These are phyloP conservation scores for Ustilago xerochloae DNA, from an alignment of 1,284 basidiomycete genomes.

Conservation along the genomic window DNA sequence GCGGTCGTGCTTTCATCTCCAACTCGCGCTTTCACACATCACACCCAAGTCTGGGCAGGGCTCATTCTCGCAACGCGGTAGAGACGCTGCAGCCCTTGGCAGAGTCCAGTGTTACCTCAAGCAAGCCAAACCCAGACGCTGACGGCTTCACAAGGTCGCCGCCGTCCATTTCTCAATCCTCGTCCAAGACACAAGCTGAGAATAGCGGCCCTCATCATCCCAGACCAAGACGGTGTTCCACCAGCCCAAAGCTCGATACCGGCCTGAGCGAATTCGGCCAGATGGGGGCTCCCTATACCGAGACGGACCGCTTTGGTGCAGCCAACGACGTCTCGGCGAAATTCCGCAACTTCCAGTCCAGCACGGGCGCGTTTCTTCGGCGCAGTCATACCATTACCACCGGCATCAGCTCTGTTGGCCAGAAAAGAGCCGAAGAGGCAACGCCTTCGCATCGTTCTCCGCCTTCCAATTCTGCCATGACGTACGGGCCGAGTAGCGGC, in stretches of 20 bases:
- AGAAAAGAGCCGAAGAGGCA: neutral
- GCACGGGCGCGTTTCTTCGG: constrained; percentile 35
- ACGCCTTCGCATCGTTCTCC: constrained; percentile 8
- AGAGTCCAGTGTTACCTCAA: constrained; percentile 19
- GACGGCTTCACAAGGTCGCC: constrained; percentile 2
- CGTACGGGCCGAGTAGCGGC: constrained; percentile 37
- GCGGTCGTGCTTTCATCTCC: constrained; percentile 31
- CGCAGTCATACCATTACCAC: constrained; percentile 40
- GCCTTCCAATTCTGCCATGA: constrained; percentile 19
- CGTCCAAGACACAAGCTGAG: neutral
- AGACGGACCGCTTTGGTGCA: constrained; percentile 5
- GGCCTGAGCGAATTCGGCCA: constrained; percentile 46
- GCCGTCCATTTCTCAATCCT: neutral
- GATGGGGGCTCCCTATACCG: constrained; percentile 40
- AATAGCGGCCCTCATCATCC: constrained; percentile 7
- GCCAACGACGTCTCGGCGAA: constrained; percentile 25
- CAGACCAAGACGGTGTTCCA: constrained; percentile 14
- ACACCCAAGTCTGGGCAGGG: constrained; percentile 23
- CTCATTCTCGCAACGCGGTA: constrained; percentile 35
- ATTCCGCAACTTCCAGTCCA: constrained; percentile 30
- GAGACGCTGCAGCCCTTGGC: constrained; percentile 42
- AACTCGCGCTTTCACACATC: constrained; percentile 20
- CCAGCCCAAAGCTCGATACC: constrained; percentile 23
- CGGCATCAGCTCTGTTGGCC: constrained; percentile 14
- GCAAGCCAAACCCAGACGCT: constrained; percentile 2